Base-by-base conservation (phyloP, 2,329 filamentous ascomycete genomes). In the Xylariaceae sp. region DNA sequence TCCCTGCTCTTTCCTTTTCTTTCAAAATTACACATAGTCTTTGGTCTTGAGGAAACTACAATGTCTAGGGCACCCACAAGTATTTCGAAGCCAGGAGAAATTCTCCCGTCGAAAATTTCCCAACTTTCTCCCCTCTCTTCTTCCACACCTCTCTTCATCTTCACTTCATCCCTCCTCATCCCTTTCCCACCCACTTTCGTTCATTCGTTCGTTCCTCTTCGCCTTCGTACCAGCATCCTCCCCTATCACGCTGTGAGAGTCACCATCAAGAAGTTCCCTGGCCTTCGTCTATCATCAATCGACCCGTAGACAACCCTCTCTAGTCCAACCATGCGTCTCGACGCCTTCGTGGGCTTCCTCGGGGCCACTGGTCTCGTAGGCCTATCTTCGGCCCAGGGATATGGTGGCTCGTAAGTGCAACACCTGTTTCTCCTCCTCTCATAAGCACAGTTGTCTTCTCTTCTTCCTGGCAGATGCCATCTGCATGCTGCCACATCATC, bases 311-410 rank as follows among this genome's bases (percentile, higher is more conserved):
- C 39, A 32, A 35, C 19, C 46, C 36, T 15, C 42, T 35, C 42
- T 39, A 48, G 47, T 44, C 36, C 39, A 39, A 59, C 33, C 30
- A 64, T 64, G 62, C 58, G 60, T 57, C 42, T 45, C 42, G 57
- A 58, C 56, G 58, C 60, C 57, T 54, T 65, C 44, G 35, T 58
- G 46, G 61, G 59, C 47, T 47, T 57, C 51, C 52, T 64, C 39
- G 56, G 60, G 48, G 56, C 54, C 51, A 39, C 54, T 45, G 49
- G 60, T 45, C 54, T 65, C 47, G 44, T 51, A 47, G 58, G 57
- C 49, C 53, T 58, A 38, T 46, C 60, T 44, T 57, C 58, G 2
- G 62, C 58, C 46, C 61, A 64, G 53, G 50, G 42, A 10, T 63
- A 62, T 42, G 59, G 58, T 36, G 56, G 57, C 31, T 55, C 48